Evolutionary conservation across 495 filamentous ascomycete genomes (phyloP).

Genomic region (Penicillium odoratum): DNA sequence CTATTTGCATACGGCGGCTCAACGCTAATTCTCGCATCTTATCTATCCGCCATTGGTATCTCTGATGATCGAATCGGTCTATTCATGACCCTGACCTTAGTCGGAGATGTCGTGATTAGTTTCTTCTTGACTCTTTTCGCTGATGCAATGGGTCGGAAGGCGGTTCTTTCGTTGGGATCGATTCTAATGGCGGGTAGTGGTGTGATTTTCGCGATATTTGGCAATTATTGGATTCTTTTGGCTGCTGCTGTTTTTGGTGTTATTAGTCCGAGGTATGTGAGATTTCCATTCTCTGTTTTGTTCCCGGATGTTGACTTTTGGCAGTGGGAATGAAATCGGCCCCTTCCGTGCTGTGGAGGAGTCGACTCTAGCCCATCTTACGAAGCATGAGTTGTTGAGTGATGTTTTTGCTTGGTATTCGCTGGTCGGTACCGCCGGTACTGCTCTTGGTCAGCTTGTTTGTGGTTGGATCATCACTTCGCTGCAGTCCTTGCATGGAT

Average conservation of each 20-base stretch:
- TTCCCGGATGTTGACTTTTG: not conserved
- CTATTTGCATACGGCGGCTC: slow-evolving; percentile 78
- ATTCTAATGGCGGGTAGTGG: slow-evolving; percentile 68
- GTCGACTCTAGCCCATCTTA: slow-evolving; percentile 74
- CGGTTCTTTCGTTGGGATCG: slow-evolving; percentile 68
- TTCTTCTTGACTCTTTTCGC: slow-evolving; percentile 74
- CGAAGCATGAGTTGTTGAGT: slow-evolving; percentile 55
- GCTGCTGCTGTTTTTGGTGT: slow-evolving; percentile 76
- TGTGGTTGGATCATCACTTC: slow-evolving; percentile 65
- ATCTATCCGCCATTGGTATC: slow-evolving; percentile 64
- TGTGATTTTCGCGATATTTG: slow-evolving; percentile 62
- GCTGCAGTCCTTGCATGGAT: slow-evolving; percentile 47
- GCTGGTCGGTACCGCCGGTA: slow-evolving; percentile 62
- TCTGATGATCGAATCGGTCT: slow-evolving; percentile 74
- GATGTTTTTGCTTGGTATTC: slow-evolving; percentile 86
- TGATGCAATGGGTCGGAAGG: slow-evolving; percentile 69
- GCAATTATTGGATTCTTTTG: slow-evolving; percentile 75
- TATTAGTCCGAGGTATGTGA: slow-evolving; percentile 67
- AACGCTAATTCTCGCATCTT: slow-evolving; percentile 71
- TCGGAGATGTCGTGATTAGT: slow-evolving; percentile 78
- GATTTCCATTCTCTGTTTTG: slow-evolving; percentile 5
- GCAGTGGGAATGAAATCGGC: slow-evolving; percentile 73
- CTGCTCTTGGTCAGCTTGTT: slow-evolving; percentile 62
- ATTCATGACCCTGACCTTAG: slow-evolving; percentile 84
- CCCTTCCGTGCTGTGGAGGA: slow-evolving; percentile 88